Evolutionary conservation across 805 yeast genomes (phyloP), one percentile per base, ranked within the genome.

Genomic region (Teunomyces pallodes): DNA sequence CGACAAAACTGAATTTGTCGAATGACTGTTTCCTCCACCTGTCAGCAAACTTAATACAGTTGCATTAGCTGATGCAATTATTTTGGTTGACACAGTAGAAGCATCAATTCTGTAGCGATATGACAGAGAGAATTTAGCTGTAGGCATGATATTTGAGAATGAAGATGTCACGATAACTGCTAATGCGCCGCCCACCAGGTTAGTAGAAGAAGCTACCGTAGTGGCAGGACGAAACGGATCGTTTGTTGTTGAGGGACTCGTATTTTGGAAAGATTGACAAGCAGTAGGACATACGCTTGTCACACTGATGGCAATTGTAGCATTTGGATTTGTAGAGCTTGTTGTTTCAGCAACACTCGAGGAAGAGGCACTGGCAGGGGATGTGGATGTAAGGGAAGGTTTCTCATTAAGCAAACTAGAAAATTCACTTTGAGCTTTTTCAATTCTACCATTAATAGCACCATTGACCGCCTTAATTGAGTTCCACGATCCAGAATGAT

Each of bases 381-480:
- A 38, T 17, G 46, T 32, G 10, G 45, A 36, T 5, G 27, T 20
- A 20, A n/a, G 24, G 4, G 32, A 42, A 32, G 46, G 17, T 14
- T 42, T 42, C 26, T 48, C 55, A 17, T 44, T 33, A 28, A 39
- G 29, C 40, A 51, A 46, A 13, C 35, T 20, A 8, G 24, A 17
- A 30, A 53, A 45, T 26, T 53, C 51, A 24, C 36, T 28, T 16
- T 35, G 36, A 7, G 50, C 55, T 14, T 44, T 29, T 9, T 50
- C 42, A 31, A 48, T 40, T 45, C 62, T 58, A 12, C 62, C 63
- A 36, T 54, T 53, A 5, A 60, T 50, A 17, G 48, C 28, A 4
- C 82, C 81, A n/a, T 58, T 67, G 8, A 60, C 55, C 12, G 77
- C 70, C 42, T 56, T 52, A 45, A 77, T 75, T 2, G 77, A 69